Base-by-base conservation (phyloP, 441 rosid genomes). In the Eruca vesicaria region DNA sequence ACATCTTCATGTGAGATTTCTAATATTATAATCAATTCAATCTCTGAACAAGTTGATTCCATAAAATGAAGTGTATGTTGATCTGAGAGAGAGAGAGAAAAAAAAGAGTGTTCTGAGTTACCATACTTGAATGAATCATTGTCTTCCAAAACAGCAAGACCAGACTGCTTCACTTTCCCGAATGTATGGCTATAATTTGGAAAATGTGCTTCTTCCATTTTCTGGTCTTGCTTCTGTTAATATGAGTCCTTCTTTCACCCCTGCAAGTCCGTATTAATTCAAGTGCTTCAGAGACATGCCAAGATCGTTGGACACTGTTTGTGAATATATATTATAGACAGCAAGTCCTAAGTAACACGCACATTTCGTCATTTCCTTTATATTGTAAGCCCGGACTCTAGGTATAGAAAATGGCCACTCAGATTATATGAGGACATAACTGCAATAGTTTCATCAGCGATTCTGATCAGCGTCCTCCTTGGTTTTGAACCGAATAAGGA, bases 91-190 rank as follows among this genome's bases (percentile, higher is more conserved):
- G n/a, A n/a, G n/a, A n/a, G 56, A 50, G 56, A 50, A 62, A 9
- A 32, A 70, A n/a, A 59, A 2, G 45, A 20, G 68, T 61, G 71
- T 70, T 68, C 21, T 48, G 55, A 48, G 21, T 16, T 89, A 69
- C 99, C 97, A 61, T 96, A 96, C 82, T 91, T 93, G 74, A 98
- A 93, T 93, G 74, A 98, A 93, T 69, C 98, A 98, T 85, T 96
- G 97, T 64, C 97, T 90, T 77, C 98, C n/a, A n/a, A n/a, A n/a
- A n/a, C n/a, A n/a, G n/a, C 99, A 72, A 91, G 94, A 77, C 97
- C 99, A 62, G 98, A 93, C 78, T 96, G 97, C 80, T 91, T 93
- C 70, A 93, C 88, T 79, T 97, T 98, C 61, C 97, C 9, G 52
- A 9, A 74, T 33, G 64, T 45, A 18, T 57, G 14, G 36, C 28